Base-by-base conservation (phyloP, 192 early-diverging fungal genomes). In the Borealophlyctis nickersoniae region DNA sequence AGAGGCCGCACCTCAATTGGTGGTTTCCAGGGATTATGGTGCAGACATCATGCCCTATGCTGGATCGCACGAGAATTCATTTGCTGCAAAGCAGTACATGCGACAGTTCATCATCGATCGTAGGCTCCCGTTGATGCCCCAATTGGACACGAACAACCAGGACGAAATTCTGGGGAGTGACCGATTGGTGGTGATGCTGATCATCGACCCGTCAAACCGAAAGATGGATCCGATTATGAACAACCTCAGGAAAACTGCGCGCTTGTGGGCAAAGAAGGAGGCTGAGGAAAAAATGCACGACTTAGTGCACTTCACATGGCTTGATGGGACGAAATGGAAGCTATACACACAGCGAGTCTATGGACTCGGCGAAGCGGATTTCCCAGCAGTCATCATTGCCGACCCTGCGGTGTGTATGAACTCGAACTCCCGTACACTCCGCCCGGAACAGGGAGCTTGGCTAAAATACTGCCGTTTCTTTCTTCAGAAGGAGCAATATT, bases 131-230 rank as follows among this genome's bases (percentile, higher is more conserved):
- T 63, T 90, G 27, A 80, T 90, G 11, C 76, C 87, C 1, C 70
- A 81, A 32, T 63, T 94, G 19, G 77, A 73, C n/a, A 76, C 81
- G 55, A 75, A 77, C 28, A 92, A 91, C 61, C 77, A 88, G 16
- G 84, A 88, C 33, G 76, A 80, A 1, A 78, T 91, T 65, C 77
- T 94, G 65, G 79, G 85, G 31, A 77, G 85, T 51, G 73, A 84
- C 23, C 78, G 82, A 50, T 72, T 83, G 52, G 69, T 93, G 1
- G 79, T 90, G 0, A 68, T 95, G 62, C 82, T 75, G 2, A 60
- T 92, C 2, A 68, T 92, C 19, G 81, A 87, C 62, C 73, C 77
- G 4, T 22, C 14, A n/a, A 59, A 27, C 24, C 1, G 32, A 2
- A 52, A 26, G 30, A 27, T 28, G 4, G 29, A 54, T 3, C 28